Conservation (phyloP, 305 asterid species). For the Rubia balearica region DNA sequence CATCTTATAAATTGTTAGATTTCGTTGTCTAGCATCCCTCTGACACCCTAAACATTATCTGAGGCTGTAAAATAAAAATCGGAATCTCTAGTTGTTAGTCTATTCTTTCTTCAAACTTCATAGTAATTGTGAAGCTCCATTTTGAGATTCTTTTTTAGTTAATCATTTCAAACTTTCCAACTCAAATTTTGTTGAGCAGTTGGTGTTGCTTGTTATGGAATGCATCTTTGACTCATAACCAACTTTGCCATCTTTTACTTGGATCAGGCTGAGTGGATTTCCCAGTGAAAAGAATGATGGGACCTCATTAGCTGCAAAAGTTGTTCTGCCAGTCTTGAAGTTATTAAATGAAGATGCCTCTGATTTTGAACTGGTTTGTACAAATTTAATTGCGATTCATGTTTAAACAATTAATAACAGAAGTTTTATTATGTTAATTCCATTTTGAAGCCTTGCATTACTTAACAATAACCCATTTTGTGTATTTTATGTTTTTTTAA, state of each 20-base stretch:
- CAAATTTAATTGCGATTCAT: constrained; percentile 13
- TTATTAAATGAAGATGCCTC: constrained; percentile 54
- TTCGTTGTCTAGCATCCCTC: not conserved
- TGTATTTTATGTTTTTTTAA: too few species aligned
- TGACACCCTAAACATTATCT: not conserved
- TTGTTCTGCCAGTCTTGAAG: constrained; percentile 53
- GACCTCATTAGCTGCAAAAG: constrained; percentile 49
- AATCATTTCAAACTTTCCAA: not conserved
- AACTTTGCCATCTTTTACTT: constrained; percentile 13
- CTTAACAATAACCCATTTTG: too few species aligned
- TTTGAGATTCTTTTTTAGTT: not conserved
- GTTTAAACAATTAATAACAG: not conserved
- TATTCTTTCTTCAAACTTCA: constrained; percentile 1
- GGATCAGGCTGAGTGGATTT: constrained; percentile 57
- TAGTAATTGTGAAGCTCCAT: not conserved
- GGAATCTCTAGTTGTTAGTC: too few species aligned
- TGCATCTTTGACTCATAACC: not conserved
- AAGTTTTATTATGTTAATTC: not conserved
- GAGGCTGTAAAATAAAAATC: not conserved
- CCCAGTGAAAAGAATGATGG: constrained; percentile 73
- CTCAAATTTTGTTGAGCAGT: not conserved
- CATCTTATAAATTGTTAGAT: constrained; percentile 4
- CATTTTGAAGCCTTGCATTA: not conserved
- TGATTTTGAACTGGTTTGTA: constrained; percentile 58
- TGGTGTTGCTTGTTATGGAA: constrained; percentile 6